Percentiles rank a stretch among this genome's conserved stretches.
Conservation (phyloP, 768 basidiomycete genomes). For the Holtermanniella nyarrowii region DNA sequence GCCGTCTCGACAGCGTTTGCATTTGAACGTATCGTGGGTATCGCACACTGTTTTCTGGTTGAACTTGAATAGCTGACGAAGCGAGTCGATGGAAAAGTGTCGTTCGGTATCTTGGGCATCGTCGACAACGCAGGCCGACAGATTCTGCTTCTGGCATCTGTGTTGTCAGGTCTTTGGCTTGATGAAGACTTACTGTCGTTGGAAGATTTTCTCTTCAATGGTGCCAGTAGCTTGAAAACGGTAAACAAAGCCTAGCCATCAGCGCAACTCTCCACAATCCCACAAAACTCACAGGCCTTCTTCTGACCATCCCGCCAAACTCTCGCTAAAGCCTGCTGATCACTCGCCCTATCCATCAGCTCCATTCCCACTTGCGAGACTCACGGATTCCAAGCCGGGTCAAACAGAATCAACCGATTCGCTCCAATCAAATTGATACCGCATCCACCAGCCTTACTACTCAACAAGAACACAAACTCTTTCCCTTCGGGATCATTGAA, state of each 20-base stretch:
- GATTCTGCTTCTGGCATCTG: slow-evolving; percentile 69
- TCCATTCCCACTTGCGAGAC: slow-evolving; percentile 11
- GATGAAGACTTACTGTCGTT: slow-evolving; percentile 60
- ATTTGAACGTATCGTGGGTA: slow-evolving; percentile 95
- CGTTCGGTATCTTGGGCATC: slow-evolving; percentile 91
- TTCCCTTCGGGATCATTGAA: slow-evolving; percentile 42
- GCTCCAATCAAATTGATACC: slow-evolving; percentile 43
- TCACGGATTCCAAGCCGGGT: slow-evolving; percentile 44
- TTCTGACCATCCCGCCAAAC: slow-evolving; percentile 99
- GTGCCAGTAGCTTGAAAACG: slow-evolving; percentile 95
- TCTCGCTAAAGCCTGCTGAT: slow-evolving; percentile 94
- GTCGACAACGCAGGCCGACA: slow-evolving; percentile 96
- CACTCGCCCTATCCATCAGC: slow-evolving; percentile 56
- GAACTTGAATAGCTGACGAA: slow-evolving; percentile 83
- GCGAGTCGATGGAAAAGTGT: slow-evolving; percentile 80
- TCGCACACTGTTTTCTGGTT: slow-evolving; percentile 78
- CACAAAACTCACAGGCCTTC: slow-evolving; percentile 73
- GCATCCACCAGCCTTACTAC: slow-evolving; percentile 42
- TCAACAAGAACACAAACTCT: slow-evolving; percentile 41
- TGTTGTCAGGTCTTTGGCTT: not conserved
- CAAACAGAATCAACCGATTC: slow-evolving; percentile 41
- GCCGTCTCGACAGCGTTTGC: slow-evolving; percentile 60
- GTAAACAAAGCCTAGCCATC: slow-evolving; percentile 78
- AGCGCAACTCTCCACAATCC: not conserved
- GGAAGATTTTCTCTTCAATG: slow-evolving; percentile 98